Evolutionary conservation across 192 early-diverging fungal genomes (phyloP), one percentile per base, ranked within the genome.

Genomic region (Gigaspora rosea): DNA sequence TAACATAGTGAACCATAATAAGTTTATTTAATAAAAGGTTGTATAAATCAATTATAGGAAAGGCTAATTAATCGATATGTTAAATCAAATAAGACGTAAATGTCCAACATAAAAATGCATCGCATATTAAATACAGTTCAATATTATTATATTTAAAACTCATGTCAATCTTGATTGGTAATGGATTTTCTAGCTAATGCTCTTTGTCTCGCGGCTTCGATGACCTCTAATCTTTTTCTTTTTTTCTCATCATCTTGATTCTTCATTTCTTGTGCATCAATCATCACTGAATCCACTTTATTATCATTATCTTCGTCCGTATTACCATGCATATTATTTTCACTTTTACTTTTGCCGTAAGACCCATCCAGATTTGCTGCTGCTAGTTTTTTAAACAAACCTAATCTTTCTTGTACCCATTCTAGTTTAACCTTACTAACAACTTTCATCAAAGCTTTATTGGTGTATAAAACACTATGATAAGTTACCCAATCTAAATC

Each of bases 371-470:
- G 32, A 35, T 65, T 72, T 13, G 15, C 51, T 12, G n/a, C 13
- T n/a, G 12, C 54, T 8, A 61, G 20, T 67, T 71, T 47, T 27
- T 78, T 48, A 20, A 61, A 72, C 33, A 57, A 71, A 27, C 84
- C 84, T 22, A 94, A 89, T 8, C 91, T 93, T 73, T 93, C 91
- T 41, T 93, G 92, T 59, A 96, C 85, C 96, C 96, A 97, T 13
- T 91, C 90, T 51, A 88, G 83, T 32, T 96, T 91, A 4, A 98
- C 91, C 50, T 95, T 95, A 2, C 95, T 97, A 13, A 94, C 94
- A 77, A 93, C 94, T 70, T 93, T 95, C 97, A 99, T 98, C 63
- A 96, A 94, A 73, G 97, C 97, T 79, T 95, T 97, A 72, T 90
- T 93, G 20, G 96, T 98, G 86, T 96, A 93, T 11, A 97, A 90